phyloP scores from a whole-genome alignment of 257 asterid genomes.

The Nicotiana undulata region DNA sequence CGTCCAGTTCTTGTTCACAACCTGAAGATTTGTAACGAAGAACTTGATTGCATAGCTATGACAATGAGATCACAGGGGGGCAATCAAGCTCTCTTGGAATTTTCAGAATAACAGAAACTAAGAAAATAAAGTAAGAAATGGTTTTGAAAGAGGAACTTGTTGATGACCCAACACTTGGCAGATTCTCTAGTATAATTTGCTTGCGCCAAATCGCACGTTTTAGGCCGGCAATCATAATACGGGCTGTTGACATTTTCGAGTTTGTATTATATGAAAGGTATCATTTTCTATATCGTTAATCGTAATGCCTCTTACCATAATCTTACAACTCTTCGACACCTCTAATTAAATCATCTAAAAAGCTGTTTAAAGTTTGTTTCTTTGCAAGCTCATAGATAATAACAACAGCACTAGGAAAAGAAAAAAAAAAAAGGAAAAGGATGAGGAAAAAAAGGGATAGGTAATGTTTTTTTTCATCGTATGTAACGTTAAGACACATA shows the following conservation, averaged over 20 bases:
- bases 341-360: not conserved
- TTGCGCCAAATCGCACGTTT: slow-evolving; percentile 8
- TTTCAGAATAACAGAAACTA: not conserved
- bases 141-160: not conserved
- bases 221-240: not conserved
- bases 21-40: not conserved
- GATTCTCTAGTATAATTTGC: not conserved
- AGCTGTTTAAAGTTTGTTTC: not conserved
- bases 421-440: too few relatives aligned
- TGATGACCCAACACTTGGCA: slow-evolving; percentile 25
- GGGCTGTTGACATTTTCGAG: not conserved
- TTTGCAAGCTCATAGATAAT: too few relatives aligned
- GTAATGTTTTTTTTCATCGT: not conserved
- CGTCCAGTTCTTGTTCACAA: not conserved
- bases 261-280: not conserved
- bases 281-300: not conserved
- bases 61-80: slow-evolving; percentile 9
- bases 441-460: too few relatives aligned
- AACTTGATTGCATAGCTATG: not conserved
- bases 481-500: not conserved
- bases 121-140: not conserved
- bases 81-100: slow-evolving; percentile 7
- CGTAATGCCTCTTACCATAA: not conserved
- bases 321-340: not conserved
- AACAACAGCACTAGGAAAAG: too few relatives aligned